Percentiles rank a stretch among this genome's conserved stretches.
Evolutionary conservation across 2,329 filamentous ascomycete species (phyloP).

Genomic region (Harringtonia lauricola): DNA sequence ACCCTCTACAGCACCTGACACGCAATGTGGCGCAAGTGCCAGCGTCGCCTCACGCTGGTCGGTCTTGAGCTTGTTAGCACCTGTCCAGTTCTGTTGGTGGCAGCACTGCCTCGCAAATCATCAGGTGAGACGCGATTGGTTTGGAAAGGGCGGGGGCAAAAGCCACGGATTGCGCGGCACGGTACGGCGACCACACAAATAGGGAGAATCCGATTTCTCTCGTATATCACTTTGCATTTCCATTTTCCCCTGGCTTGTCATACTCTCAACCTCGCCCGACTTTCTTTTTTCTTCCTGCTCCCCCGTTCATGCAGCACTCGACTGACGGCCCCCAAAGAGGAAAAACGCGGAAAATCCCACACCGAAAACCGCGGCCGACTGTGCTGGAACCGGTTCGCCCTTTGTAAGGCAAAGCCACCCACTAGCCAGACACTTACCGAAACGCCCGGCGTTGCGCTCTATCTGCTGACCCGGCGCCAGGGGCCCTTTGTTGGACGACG

Average conservation of each 20-base stretch:
- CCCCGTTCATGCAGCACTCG: too few relatives aligned
- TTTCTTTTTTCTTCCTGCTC: too few relatives aligned
- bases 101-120: not conserved
- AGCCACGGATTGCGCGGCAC: not conserved
- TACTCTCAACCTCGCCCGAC: too few relatives aligned
- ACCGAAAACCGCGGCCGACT: not conserved
- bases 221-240: too few relatives aligned
- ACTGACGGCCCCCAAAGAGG: not conserved
- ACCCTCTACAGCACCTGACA: too few relatives aligned
- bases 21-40: not conserved
- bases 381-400: not conserved
- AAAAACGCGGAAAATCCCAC: not conserved
- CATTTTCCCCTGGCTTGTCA: too few relatives aligned
- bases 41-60: too few relatives aligned
- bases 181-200: not conserved
- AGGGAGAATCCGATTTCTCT: not conserved
- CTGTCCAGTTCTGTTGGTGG: too few relatives aligned
- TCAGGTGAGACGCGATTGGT: not conserved
- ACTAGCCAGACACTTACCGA: not conserved
- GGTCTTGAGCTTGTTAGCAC: too few relatives aligned
- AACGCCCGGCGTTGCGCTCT: not conserved
- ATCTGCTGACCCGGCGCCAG: too few relatives aligned
- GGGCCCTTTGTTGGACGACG: not conserved
- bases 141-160: not conserved
- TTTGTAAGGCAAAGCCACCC: not conserved